Base-by-base conservation (phyloP, 1,284 basidiomycete species). In the Porodaedalea pini region DNA sequence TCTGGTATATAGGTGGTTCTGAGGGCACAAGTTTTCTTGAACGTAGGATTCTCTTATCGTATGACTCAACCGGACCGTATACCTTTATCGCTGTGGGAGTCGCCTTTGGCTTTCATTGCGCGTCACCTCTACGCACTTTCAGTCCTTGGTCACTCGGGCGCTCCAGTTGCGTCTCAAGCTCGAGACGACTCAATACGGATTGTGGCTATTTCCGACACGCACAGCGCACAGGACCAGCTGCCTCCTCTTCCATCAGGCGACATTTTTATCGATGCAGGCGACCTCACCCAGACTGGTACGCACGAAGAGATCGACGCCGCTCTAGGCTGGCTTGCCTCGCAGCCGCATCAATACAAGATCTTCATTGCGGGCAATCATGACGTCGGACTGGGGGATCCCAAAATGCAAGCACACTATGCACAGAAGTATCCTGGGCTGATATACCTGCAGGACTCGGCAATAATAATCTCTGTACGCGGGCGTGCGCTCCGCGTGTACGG, bases 361-460 rank as follows among this genome's bases (percentile, higher is more conserved):
- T 68, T 75, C 66, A 71, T 77, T 19, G 75, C 71, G 25, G 75
- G 75, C 10, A 76, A 75, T 60, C 75, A 76, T 61, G 74, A 76
- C 54, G 36, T 31, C 15, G 61, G 44, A n/a, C 66, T 76, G n/a
- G 13, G 19, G 11, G 32, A 31, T 29, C n/a, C n/a, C 27, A 29
- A 32, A 29, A 17, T n/a, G n/a, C 29, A 17, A n/a, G 23, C 10
- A 10, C 11, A 11, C n/a, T 17, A 5, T 10, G 4, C 27, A 4
- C 13, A 29, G 48, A 29, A 34, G 48, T 50, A 50, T 29, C 64
- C 65, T 13, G 56, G 52, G 32, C 59, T 73, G 2, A 69, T 61
- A 7, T 71, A 69, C 57, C 68, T 75, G 57, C 51, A 71, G 40
- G 65, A 74, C 31, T 43, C 66, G 1, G 62, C 67, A 1, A 54